These are phyloP conservation scores for Thalassiosira hispida DNA, from an alignment of 352 stramenopile species.

Conservation along the genomic window DNA sequence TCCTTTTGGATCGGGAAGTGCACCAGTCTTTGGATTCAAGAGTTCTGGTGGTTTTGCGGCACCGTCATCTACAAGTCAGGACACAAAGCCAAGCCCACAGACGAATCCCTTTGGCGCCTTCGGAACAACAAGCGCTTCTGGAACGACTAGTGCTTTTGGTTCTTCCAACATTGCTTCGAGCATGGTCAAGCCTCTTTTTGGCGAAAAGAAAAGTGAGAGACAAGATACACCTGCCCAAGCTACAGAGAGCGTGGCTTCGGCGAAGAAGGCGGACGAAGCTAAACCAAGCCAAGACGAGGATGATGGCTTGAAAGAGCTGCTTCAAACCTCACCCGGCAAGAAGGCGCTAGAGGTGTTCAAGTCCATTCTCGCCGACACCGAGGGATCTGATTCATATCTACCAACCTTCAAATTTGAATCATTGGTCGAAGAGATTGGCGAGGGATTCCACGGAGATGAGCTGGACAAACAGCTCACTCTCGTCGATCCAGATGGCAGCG, in stretches of 20 bases:
- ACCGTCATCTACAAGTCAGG: conserved; percentile 14
- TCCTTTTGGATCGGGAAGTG: neutral
- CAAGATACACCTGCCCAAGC: neutral
- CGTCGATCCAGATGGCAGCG: conserved; percentile 60
- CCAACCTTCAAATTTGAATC: conserved; percentile 64
- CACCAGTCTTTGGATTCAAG: neutral
- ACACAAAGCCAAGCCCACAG: conserved; percentile 10
- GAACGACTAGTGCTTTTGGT: neutral
- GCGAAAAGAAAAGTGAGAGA: conserved; percentile 7
- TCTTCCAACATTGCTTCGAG: neutral
- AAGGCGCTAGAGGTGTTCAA: conserved; percentile 83
- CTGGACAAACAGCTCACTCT: conserved; percentile 65
- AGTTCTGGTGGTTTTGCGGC: conserved; percentile 39
- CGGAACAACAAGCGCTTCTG: conserved; percentile 17
- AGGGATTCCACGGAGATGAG: conserved; percentile 83
- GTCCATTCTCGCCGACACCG: conserved; percentile 55
- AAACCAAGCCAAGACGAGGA: neutral
- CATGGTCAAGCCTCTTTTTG: conserved; percentile 54
- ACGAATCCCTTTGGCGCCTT: conserved; percentile 31
- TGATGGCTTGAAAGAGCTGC: conserved; percentile 13
- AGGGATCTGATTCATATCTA: conserved; percentile 38
- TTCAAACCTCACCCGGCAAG: conserved; percentile 27
- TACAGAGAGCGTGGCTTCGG: neutral
- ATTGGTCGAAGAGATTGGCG: conserved; percentile 75
- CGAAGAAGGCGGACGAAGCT: neutral